These are phyloP conservation scores for Suhomyces terraborum DNA, from an alignment of 1,139 yeast species.

Conservation along the genomic window DNA sequence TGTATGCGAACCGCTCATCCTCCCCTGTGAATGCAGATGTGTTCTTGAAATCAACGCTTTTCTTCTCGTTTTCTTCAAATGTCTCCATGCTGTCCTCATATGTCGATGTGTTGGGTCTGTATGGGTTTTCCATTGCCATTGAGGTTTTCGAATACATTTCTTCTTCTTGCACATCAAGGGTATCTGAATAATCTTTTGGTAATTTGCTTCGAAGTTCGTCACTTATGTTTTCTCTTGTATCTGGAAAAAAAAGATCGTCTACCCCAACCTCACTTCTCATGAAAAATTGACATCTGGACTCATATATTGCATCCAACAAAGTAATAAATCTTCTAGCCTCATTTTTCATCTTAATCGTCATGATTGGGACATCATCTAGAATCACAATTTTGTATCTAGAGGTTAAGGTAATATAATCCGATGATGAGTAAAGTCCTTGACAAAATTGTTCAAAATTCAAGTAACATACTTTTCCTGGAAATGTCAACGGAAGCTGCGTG, in stretches of 20 bases:
- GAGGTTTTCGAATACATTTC: constrained; percentile 70
- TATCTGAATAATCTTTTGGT: constrained; percentile 18
- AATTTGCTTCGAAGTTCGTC: constrained; percentile 16
- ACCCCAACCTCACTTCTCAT: constrained; percentile 52
- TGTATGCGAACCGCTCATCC: constrained; percentile 75
- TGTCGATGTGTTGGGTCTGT: constrained; percentile 67
- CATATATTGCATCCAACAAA: constrained; percentile 67
- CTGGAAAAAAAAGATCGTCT: constrained; percentile 63
- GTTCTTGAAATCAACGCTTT: constrained; percentile 44
- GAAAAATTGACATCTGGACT: constrained; percentile 60
- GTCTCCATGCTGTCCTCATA: constrained; percentile 51
- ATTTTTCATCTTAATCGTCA: constrained; percentile 60
- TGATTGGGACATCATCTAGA: constrained; percentile 61
- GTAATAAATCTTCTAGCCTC: constrained; percentile 72
- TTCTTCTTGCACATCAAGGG: constrained; percentile 56
- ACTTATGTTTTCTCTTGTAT: constrained; percentile 23
- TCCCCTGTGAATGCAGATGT: constrained; percentile 70
- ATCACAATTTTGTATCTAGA: constrained; percentile 58
- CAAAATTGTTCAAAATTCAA: constrained; percentile 61
- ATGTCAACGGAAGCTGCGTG: constrained; percentile 48
- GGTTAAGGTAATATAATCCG: constrained; percentile 70
- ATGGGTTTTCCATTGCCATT: constrained; percentile 62
- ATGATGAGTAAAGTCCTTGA: constrained; percentile 59
- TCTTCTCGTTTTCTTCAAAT: constrained; percentile 30
- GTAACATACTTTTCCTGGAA: constrained; percentile 39